Evolutionary conservation across 2,329 filamentous ascomycete species (phyloP).

Genomic region (Alternaria metachromatica): DNA sequence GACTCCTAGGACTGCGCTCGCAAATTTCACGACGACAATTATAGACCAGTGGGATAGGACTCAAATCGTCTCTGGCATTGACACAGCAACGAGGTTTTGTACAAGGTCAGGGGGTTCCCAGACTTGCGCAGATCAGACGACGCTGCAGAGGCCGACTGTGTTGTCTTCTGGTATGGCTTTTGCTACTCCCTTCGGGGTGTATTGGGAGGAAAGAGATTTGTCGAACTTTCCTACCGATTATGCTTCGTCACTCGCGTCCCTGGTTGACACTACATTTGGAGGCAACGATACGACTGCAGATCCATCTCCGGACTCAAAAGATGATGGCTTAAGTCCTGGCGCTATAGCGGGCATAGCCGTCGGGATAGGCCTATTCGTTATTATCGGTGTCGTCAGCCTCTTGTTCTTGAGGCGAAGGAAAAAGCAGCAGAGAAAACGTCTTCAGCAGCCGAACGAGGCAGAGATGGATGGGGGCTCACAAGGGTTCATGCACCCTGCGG

Average conservation of each 20-base stretch:
- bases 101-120: not conserved
- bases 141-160: not conserved
- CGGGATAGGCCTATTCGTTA: not conserved
- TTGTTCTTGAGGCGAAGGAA: not conserved
- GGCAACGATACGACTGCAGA: not conserved
- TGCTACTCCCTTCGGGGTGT: not conserved
- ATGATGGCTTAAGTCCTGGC: not conserved
- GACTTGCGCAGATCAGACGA: not conserved
- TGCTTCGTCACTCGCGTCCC: not conserved
- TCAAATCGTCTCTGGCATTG: not conserved
- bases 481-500: not conserved
- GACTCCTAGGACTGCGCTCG: not conserved
- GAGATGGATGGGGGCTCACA: not conserved
- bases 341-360: not conserved
- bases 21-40: not conserved
- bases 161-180: not conserved
- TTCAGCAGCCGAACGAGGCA: not conserved
- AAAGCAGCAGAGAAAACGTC: not conserved
- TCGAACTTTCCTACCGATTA: not conserved
- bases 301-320: not conserved
- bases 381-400: not conserved
- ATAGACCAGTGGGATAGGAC: not conserved
- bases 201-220: not conserved
- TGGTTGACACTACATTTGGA: not conserved
- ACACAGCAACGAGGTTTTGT: not conserved